Evolutionary conservation across 2,329 filamentous ascomycete species (phyloP).

Genomic region (Amauroascus niger): DNA sequence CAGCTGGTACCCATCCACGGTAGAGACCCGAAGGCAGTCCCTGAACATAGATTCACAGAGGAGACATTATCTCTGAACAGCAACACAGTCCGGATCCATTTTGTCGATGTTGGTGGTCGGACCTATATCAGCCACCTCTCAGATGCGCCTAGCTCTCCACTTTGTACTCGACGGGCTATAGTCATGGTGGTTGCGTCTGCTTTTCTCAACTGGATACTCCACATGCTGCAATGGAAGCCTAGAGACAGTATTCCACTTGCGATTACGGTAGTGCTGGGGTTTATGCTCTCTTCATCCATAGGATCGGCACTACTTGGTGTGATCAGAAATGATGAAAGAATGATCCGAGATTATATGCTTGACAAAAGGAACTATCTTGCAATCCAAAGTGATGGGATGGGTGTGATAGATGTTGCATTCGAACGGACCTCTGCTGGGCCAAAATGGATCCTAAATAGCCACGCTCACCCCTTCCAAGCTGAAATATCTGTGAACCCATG

Average conservation of each 20-base stretch:
- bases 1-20: constrained; percentile 1
- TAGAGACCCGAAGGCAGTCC: background rate
- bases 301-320: background rate
- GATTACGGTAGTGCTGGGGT: background rate
- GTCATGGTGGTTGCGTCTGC: background rate
- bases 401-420: constrained; percentile 15
- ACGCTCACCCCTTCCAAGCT: constrained; percentile 1
- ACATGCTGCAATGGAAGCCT: background rate
- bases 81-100: constrained; percentile 6
- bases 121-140: constrained; percentile 11
- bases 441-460: constrained; percentile 12
- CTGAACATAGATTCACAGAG: constrained; percentile 8
- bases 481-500: constrained; percentile 4
- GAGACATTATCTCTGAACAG: constrained; percentile 2
- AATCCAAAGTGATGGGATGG: constrained; percentile 12
- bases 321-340: background rate
- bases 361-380: constrained; percentile 12
- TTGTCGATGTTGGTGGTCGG: constrained; percentile 10
- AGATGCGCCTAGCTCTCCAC: background rate
- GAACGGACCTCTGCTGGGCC: constrained; percentile 1
- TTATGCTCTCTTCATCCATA: background rate
- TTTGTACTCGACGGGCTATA: background rate
- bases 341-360: constrained; percentile 8
- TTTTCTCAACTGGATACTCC: background rate
- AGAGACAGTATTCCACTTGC: background rate